Evolutionary conservation across 2,329 filamentous ascomycete genomes (phyloP).

Genomic region (Penicillium hordei): DNA sequence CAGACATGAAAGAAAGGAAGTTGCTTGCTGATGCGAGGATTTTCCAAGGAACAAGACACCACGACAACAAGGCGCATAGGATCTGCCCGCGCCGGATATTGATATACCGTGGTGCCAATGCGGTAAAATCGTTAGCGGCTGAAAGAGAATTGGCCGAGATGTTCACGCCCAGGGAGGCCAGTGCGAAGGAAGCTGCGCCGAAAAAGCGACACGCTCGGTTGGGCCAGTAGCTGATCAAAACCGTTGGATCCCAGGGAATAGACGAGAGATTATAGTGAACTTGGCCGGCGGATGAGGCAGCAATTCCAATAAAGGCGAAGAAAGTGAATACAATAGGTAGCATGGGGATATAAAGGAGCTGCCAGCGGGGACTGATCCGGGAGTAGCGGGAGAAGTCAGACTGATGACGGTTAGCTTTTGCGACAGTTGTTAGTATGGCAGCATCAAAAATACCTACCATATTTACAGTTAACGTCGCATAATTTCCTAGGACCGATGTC

Average conservation of each 20-base stretch:
- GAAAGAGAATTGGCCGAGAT: slow-evolving; percentile 55
- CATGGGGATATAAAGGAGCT: slow-evolving; percentile 52
- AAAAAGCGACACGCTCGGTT: slow-evolving; percentile 50
- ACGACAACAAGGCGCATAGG: slow-evolving; percentile 56
- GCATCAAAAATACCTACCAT: slow-evolving; percentile 13
- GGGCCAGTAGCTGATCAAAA: slow-evolving; percentile 41
- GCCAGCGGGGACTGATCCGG: slow-evolving; percentile 50
- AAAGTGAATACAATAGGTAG: slow-evolving; percentile 56
- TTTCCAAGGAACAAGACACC: slow-evolving; percentile 65
- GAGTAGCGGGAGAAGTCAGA: slow-evolving; percentile 59
- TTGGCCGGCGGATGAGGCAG: slow-evolving; percentile 43
- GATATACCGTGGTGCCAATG: slow-evolving; percentile 54
- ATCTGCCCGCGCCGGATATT: slow-evolving; percentile 59
- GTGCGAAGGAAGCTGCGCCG: slow-evolving; percentile 53
- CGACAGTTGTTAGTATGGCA: background rate
- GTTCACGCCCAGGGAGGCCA: slow-evolving; percentile 58
- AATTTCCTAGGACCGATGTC: slow-evolving; percentile 54
- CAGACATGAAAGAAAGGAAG: slow-evolving; percentile 66
- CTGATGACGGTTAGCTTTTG: slow-evolving; percentile 7
- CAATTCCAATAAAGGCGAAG: slow-evolving; percentile 51
- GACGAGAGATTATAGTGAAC: slow-evolving; percentile 34
- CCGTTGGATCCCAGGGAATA: slow-evolving; percentile 48
- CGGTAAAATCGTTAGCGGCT: slow-evolving; percentile 57
- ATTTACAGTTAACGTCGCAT: slow-evolving; percentile 54
- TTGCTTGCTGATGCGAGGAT: slow-evolving; percentile 60